These are phyloP conservation scores for Citrus sp. DNA, from an alignment of 345 rosid genomes.

Conservation along the genomic window DNA sequence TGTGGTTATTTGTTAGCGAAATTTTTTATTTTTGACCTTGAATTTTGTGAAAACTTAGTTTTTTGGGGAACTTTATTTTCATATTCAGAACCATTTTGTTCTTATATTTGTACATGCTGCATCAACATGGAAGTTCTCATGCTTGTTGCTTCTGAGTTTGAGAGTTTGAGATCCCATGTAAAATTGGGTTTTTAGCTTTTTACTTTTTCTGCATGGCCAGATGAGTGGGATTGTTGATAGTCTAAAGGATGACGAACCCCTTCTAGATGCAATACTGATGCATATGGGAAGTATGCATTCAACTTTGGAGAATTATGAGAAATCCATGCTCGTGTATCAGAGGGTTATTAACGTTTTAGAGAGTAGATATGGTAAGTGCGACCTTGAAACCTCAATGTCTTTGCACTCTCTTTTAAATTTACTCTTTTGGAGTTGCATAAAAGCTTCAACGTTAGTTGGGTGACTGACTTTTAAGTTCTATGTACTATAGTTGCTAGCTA, in stretches of 20 bases:
- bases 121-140: neutral
- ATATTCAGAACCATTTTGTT: neutral
- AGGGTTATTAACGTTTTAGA: constrained; percentile 54
- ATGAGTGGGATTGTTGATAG: constrained; percentile 51
- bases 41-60: neutral
- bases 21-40: neutral
- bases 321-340: constrained; percentile 49
- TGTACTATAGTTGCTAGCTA: neutral
- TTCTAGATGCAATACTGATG: constrained; percentile 66
- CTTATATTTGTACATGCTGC: neutral
- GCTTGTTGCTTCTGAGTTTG: neutral
- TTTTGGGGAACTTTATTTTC: neutral
- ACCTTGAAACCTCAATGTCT: neutral
- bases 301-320: constrained; percentile 56
- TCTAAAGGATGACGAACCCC: constrained; percentile 47
- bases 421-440: neutral
- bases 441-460: neutral
- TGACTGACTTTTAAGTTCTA: neutral
- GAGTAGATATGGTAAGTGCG: constrained; percentile 50
- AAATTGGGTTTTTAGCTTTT: neutral
- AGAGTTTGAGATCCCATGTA: constrained; percentile 13
- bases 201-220: constrained; percentile 38
- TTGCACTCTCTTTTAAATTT: neutral
- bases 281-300: constrained; percentile 89
- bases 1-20: neutral